A percentile compares a stretch with the other conserved stretches of the same genome.
These are phyloP conservation scores for Trichoderma koningiopsis DNA, from an alignment of 2,329 filamentous ascomycete species.

Conservation along the genomic window DNA sequence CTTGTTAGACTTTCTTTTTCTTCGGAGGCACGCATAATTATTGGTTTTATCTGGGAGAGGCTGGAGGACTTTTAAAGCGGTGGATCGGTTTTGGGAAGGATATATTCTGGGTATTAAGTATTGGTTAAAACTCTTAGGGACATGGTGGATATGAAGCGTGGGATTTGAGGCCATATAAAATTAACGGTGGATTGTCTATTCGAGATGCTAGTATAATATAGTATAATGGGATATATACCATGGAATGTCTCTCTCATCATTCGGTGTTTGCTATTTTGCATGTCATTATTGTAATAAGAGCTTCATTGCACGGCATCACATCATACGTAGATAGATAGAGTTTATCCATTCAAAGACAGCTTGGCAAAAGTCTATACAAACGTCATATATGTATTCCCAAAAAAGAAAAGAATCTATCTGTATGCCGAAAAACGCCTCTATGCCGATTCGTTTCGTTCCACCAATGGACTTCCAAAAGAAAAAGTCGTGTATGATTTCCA, in stretches of 20 bases:
- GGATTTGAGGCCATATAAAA: not conserved
- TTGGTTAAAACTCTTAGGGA: not conserved
- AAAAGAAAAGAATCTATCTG: constrained; percentile 13
- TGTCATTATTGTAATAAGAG: not conserved
- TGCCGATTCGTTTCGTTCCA: constrained; percentile 18
- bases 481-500: constrained; percentile 1
- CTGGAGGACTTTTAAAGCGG: not conserved
- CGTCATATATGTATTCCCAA: not conserved
- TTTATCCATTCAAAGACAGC: not conserved
- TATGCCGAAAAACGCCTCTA: constrained; percentile 29
- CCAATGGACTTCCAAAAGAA: constrained; percentile 3
- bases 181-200: not conserved
- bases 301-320: too few relatives aligned
- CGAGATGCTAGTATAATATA: not conserved
- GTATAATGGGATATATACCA: not conserved
- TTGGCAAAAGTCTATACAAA: not conserved
- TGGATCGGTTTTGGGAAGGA: not conserved
- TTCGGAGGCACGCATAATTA: not conserved
- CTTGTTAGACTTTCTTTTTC: not conserved
- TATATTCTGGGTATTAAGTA: not conserved
- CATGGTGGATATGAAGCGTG: not conserved
- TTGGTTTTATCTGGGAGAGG: not conserved
- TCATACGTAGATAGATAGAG: not conserved
- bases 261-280: not conserved
- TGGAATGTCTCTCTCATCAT: not conserved